phyloP scores from a whole-genome alignment of 208 protist genomes.

The Crithidia acanthocephali region DNA sequence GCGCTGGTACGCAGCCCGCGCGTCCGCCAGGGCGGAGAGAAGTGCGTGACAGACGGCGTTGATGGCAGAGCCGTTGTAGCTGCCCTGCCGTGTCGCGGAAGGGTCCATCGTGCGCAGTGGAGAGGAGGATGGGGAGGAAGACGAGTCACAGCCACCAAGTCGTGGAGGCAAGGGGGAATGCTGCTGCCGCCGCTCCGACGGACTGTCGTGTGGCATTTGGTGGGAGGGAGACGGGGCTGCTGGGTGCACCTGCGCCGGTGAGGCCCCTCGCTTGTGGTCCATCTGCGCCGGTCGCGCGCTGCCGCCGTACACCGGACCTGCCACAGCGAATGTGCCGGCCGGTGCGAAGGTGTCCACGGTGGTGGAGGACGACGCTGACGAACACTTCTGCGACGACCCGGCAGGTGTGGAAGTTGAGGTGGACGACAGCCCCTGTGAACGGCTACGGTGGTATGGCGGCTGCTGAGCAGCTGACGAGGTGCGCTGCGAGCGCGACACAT shows the following conservation, averaged over 20 bases:
- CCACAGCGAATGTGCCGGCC: neutral
- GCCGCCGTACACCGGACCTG: neutral
- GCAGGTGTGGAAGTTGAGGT: conserved; percentile 9
- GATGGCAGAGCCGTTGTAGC: conserved; percentile 39
- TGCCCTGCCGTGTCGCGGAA: neutral
- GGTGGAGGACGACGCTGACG: no score
- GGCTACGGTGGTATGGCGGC: neutral
- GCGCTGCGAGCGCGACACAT: neutral
- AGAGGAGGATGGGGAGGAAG: no score
- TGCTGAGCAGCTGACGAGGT: neutral
- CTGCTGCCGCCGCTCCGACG: no score
- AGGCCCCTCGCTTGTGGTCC: no score
- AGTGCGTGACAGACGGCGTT: conserved; percentile 53
- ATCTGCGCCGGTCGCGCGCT: no score
- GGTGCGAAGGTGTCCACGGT: neutral
- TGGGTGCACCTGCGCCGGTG: no score
- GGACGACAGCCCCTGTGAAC: conserved; percentile 24
- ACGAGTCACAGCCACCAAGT: no score
- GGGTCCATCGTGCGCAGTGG: neutral
- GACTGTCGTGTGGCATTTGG: no score
- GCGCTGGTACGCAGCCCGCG: conserved; percentile 55
- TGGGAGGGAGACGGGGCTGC: no score
- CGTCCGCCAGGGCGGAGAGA: conserved; percentile 52
- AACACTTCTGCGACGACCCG: neutral
- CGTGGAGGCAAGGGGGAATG: no score